Evolutionary conservation across 768 basidiomycete species (phyloP), one percentile per base, ranked within the genome.

Genomic region (Pulveroboletus ravenelii): DNA sequence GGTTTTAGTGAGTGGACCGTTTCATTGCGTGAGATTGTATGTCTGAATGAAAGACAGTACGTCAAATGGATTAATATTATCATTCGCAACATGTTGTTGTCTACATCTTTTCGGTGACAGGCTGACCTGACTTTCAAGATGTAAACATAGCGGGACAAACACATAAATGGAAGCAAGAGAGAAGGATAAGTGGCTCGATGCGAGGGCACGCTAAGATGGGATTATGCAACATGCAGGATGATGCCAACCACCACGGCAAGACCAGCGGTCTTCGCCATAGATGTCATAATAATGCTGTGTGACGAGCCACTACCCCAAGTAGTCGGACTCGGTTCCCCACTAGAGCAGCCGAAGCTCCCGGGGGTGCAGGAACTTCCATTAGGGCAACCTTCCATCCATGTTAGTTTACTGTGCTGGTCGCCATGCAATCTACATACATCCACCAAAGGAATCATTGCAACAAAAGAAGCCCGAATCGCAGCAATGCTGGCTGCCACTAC

Each of bases 361-460:
- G 35, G 3, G 14, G 31, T 44, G 42, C 63, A 64, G 2, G 20
- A 31, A 7, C 30, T 18, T 13, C 58, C 61, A 6, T 3, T 18
- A 10, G 57, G 43, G 37, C 64, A 66, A 41, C 63, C 63, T 65
- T 29, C 4, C 27, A 25, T 6, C 0, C 14, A 23, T 12, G 18
- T 57, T 20, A 62, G 52, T 44, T 42, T 20, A 29, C 13, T 15
- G 3, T 13, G 2, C 18, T 13, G 12, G 5, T 6, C 12, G 23
- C 6, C 1, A 20, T 10, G 29, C 41, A 27, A 10, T 12, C 7
- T 9, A 59, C 63, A 18, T 40, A 65, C 64, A 65, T 47, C 53
- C 57, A 29, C 64, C 64, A 27, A 38, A 27, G 9, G 38, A 38
- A 31, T 65, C 64, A 31, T 50, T 56, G 27, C 63, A 64, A 17